Evolutionary conservation across 2,329 filamentous ascomycete species (phyloP).

Genomic region (Bipolaris sorokiniana): DNA sequence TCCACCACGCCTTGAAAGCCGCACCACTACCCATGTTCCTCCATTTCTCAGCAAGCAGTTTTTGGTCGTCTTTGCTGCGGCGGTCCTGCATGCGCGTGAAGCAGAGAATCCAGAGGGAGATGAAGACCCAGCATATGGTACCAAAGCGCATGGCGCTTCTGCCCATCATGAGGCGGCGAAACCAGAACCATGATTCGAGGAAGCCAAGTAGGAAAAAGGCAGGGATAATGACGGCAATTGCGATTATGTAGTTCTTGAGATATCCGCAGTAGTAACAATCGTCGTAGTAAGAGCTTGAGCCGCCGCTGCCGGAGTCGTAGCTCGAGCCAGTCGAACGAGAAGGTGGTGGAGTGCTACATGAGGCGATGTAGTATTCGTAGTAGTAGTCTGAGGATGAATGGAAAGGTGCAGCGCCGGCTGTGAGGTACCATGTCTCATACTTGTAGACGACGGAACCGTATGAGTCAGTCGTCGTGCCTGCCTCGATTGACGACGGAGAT

Average conservation of each 20-base stretch:
- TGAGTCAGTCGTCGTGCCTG: slow-evolving; percentile 12
- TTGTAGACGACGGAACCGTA: slow-evolving; percentile 13
- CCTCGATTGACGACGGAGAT: slow-evolving; percentile 29
- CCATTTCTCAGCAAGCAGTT: slow-evolving; percentile 39
- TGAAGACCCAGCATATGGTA: slow-evolving; percentile 40
- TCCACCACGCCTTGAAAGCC: slow-evolving; percentile 44
- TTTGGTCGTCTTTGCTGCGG: slow-evolving; percentile 40
- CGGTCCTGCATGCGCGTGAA: slow-evolving; percentile 43
- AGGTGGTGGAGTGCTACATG: slow-evolving; percentile 29
- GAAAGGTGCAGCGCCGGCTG: slow-evolving; percentile 34
- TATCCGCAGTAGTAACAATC: slow-evolving; percentile 6
- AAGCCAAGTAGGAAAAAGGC: slow-evolving; percentile 42
- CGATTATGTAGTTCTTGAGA: slow-evolving; percentile 29
- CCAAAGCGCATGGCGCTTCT: slow-evolving; percentile 39
- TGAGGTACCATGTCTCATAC: slow-evolving; percentile 37
- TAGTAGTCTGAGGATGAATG: slow-evolving; percentile 26
- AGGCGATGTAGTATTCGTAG: slow-evolving; percentile 34
- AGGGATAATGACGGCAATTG: slow-evolving; percentile 36
- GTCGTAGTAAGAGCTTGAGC: slow-evolving; percentile 19
- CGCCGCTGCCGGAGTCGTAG: background rate
- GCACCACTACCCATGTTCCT: slow-evolving; percentile 33
- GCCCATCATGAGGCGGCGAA: slow-evolving; percentile 44
- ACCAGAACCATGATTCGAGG: slow-evolving; percentile 44
- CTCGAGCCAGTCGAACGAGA: slow-evolving; percentile 1
- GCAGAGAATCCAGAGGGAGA: slow-evolving; percentile 40